These are phyloP conservation scores for Hemileccinum rubropunctum DNA, from an alignment of 768 basidiomycete genomes.

Conservation along the genomic window DNA sequence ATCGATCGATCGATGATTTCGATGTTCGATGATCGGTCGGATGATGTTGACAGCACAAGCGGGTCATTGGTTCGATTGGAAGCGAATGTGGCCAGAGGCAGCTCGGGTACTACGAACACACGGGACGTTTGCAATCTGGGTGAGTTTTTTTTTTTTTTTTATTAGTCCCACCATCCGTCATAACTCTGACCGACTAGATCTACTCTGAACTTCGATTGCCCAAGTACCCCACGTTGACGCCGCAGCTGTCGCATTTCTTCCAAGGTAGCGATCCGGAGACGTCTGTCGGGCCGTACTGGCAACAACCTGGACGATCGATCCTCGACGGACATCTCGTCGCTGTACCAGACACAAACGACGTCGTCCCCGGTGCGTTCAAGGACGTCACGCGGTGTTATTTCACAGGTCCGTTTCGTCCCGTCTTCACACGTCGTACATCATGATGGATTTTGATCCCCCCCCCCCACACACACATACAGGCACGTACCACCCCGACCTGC, in stretches of 20 bases:
- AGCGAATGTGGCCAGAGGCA: constrained; percentile 65
- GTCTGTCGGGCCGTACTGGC: constrained; percentile 72
- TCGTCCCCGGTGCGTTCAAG: constrained; percentile 34
- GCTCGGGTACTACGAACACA: constrained; percentile 54
- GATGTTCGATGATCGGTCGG: too few species aligned
- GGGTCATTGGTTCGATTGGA: constrained; percentile 83
- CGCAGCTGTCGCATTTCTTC: constrained; percentile 58
- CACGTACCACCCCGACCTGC: constrained; percentile 37
- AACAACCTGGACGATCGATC: constrained; percentile 76
- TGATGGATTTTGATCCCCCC: too few species aligned
- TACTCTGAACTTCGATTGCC: constrained; percentile 77
- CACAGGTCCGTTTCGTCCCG: too few species aligned
- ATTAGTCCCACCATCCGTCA: too few species aligned
- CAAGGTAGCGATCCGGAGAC: constrained; percentile 53
- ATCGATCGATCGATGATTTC: too few species aligned
- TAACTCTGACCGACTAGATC: too few species aligned
- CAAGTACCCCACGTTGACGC: constrained; percentile 52
- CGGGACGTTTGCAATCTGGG: constrained; percentile 76
- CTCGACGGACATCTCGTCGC: constrained; percentile 68
- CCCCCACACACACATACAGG: too few species aligned
- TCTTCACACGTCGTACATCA: too few species aligned
- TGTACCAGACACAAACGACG: constrained; percentile 52
- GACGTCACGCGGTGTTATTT: constrained; percentile 55
- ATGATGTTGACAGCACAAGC: constrained; percentile 55
- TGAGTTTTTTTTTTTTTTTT: too few species aligned